Base-by-base conservation (phyloP, 2,329 filamentous ascomycete genomes). In the Akanthomyces lecanii region DNA sequence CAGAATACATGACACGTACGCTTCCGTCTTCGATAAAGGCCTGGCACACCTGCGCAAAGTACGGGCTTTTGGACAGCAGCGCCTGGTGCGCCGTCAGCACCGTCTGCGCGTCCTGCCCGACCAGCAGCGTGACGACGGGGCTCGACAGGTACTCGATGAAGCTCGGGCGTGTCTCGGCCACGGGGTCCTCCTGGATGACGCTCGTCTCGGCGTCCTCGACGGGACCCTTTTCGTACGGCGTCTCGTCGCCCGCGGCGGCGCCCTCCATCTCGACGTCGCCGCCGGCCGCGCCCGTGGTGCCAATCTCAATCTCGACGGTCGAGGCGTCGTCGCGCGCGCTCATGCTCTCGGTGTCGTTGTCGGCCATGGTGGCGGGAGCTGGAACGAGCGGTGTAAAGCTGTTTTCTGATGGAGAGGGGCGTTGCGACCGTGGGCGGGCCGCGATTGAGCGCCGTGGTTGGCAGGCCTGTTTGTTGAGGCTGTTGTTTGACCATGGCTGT, bases 51-150 rank as follows among this genome's bases (percentile, higher is more conserved):
- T 86, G 82, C 12, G 81, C 79, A 71, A 97, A 91, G 74, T 83
- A 92, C 0, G 92, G 90, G 50, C 91, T 94, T 72, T 88, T 83
- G 12, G 78, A 71, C 42, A 98, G 81, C 30, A 97, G 82, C 3
- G 81, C 87, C 76, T 96, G 89, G 74, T 97, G 93, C 7, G 91
- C 91, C 28, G 86, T 88, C 64, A 97, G 82, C 38, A 86, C 80
- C 11, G 85, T 86, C 69, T 84, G 81, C 5, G 86, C 84, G 62
- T 81, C 86, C 54, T 77, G 75, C 14, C 89, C 89, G 23, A 92
- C 80, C n/a, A 86, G 71, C 33, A 92, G 76, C 18, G 86, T 85
- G 38, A 92, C 84, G 12, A 91, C 80, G 0, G 90, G 89, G 66
- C 88, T 91, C 66, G 80, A 82, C 25, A 92, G 79, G 69, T 89